These are phyloP conservation scores for Cutaneotrichosporon arboriforme DNA, from an alignment of 1,284 basidiomycete genomes.

Conservation along the genomic window DNA sequence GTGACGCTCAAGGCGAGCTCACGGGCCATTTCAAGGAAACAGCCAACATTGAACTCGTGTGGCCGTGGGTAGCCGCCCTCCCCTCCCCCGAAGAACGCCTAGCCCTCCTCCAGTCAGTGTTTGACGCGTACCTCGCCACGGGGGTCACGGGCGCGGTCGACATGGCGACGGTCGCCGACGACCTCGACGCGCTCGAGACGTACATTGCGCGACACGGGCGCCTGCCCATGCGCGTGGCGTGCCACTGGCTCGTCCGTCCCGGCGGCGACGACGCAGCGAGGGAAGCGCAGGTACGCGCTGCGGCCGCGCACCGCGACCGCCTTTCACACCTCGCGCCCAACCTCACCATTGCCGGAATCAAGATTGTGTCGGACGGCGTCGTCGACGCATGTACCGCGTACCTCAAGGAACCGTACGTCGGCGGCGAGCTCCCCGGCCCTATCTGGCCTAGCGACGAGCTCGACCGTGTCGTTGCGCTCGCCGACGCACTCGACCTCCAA, in stretches of 20 bases:
- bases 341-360: slow-evolving; percentile 30
- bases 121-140: slow-evolving; percentile 23
- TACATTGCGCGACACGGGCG: slow-evolving; percentile 8
- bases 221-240: slow-evolving; percentile 28
- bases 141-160: slow-evolving; percentile 31
- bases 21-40: slow-evolving; percentile 30
- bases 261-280: slow-evolving; percentile 18
- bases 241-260: slow-evolving; percentile 27
- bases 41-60: slow-evolving; percentile 23
- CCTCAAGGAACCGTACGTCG: slow-evolving; percentile 28
- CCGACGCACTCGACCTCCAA: slow-evolving; percentile 30
- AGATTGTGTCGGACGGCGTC: slow-evolving; percentile 37
- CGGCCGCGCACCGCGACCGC: slow-evolving; percentile 22
- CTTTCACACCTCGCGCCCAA: slow-evolving; percentile 14
- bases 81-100: slow-evolving; percentile 16
- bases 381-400: slow-evolving; percentile 35
- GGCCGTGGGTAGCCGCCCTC: slow-evolving; percentile 23
- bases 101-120: slow-evolving; percentile 16
- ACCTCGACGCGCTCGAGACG: slow-evolving; percentile 28
- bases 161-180: slow-evolving; percentile 24
- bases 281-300: slow-evolving; percentile 15
- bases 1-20: slow-evolving; percentile 24
- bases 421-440: slow-evolving; percentile 23
- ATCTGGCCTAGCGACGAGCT: slow-evolving; percentile 32
- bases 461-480: slow-evolving; percentile 21